phyloP scores from a whole-genome alignment of 225 moss, liverwort and hornwort genomes.

The Pleurozium schreberi region DNA sequence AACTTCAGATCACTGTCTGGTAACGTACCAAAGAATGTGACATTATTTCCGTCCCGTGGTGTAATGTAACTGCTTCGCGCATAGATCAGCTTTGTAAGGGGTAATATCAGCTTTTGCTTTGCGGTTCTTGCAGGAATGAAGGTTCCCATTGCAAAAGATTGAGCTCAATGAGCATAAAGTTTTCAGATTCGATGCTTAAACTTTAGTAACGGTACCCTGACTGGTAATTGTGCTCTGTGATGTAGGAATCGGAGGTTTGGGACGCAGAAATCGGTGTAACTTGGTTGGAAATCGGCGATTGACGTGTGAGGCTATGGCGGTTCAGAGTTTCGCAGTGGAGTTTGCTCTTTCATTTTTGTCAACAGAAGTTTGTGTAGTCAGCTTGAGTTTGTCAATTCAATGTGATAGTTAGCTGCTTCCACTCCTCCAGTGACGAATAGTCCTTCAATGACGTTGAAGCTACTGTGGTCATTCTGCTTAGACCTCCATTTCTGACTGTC shows the following conservation, averaged over 20 bases:
- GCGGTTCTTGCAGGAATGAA: not conserved
- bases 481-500: not conserved
- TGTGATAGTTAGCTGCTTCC: not conserved
- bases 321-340: not conserved
- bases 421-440: not conserved
- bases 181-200: too few species aligned
- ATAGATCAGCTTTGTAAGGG: too few species aligned
- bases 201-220: not conserved
- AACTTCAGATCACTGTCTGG: not conserved
- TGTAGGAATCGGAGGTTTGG: not conserved
- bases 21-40: not conserved
- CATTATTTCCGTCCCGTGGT: not conserved
- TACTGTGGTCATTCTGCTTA: not conserved
- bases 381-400: not conserved
- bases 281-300: not conserved
- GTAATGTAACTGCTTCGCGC: not conserved
- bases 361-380: not conserved
- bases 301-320: too few species aligned
- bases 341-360: not conserved
- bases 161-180: too few species aligned
- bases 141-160: not conserved
- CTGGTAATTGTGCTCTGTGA: not conserved
- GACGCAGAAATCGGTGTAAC: too few species aligned
- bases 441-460: not conserved
- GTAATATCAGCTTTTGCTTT: not conserved